These are phyloP conservation scores for Sanghuangporus weigelae DNA, from an alignment of 1,284 basidiomycete genomes.

Conservation along the genomic window DNA sequence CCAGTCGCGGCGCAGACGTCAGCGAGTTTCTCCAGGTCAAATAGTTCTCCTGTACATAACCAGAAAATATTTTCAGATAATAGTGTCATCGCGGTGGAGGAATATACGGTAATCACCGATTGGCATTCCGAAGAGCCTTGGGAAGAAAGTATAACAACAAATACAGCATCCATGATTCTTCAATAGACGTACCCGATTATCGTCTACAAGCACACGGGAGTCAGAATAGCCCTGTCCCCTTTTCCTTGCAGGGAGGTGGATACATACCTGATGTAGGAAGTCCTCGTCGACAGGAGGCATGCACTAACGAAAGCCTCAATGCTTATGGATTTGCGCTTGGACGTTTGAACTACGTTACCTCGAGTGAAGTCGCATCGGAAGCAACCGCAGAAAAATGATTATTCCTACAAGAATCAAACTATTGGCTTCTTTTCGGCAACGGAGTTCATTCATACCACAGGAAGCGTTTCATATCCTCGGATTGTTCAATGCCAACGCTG, in stretches of 20 bases:
- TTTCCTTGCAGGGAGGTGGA: neutral
- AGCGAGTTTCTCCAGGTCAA: constrained; percentile 61
- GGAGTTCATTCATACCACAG: constrained; percentile 43
- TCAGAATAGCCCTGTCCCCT: no score
- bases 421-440: neutral
- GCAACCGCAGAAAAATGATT: constrained; percentile 74
- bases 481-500: constrained; percentile 65
- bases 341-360: constrained; percentile 34
- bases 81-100: neutral
- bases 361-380: constrained; percentile 66
- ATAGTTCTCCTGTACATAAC: constrained; percentile 51
- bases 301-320: constrained; percentile 30
- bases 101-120: constrained; percentile 40
- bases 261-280: constrained; percentile 53
- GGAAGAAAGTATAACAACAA: constrained; percentile 21
- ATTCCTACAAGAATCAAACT: constrained; percentile 42
- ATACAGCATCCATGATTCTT: neutral
- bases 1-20: constrained; percentile 49
- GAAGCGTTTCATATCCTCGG: constrained; percentile 65
- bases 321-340: neutral
- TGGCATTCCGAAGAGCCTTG: constrained; percentile 65
- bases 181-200: constrained; percentile 42
- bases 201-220: constrained; percentile 37
- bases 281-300: constrained; percentile 49
- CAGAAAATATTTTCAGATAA: neutral